Evolutionary conservation across 1,139 yeast species (phyloP).

Genomic region (Sugiyamaella japonica): DNA sequence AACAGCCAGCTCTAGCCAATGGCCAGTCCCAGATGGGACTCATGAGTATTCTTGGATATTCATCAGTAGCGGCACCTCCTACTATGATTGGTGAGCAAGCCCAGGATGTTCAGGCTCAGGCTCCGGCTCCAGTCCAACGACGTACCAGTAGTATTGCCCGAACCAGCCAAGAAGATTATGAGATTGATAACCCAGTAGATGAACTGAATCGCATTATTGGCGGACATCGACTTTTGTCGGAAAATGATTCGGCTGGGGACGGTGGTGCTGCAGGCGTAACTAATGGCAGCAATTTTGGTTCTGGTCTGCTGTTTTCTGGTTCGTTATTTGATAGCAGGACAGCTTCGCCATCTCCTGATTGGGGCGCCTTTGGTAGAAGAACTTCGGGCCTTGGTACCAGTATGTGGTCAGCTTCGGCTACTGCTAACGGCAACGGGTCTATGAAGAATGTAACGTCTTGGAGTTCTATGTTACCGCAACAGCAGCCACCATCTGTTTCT

Average conservation of each 20-base stretch:
- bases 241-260: conserved; percentile 21
- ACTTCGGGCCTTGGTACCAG: conserved; percentile 13
- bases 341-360: conserved; percentile 8
- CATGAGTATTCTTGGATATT: conserved; percentile 8
- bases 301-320: conserved; percentile 13
- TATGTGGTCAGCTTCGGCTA: conserved; percentile 18
- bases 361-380: conserved; percentile 15
- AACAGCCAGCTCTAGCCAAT: conserved; percentile 1
- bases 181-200: conserved; percentile 24
- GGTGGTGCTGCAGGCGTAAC: neutral
- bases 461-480: conserved; percentile 3
- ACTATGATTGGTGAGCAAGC: neutral
- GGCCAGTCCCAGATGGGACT: conserved; percentile 5
- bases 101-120: neutral
- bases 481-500: conserved; percentile 2
- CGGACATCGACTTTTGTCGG: conserved; percentile 28
- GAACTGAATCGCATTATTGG: conserved; percentile 32
- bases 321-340: conserved; percentile 8
- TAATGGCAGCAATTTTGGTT: neutral
- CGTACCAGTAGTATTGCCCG: neutral
- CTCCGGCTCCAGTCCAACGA: conserved; percentile 6
- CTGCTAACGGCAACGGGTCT: neutral
- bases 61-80: neutral
- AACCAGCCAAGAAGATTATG: conserved; percentile 5
- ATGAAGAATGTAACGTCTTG: neutral